Evolutionary conservation across 1,284 basidiomycete genomes (phyloP).

Genomic region (Pseudozyma pruni): DNA sequence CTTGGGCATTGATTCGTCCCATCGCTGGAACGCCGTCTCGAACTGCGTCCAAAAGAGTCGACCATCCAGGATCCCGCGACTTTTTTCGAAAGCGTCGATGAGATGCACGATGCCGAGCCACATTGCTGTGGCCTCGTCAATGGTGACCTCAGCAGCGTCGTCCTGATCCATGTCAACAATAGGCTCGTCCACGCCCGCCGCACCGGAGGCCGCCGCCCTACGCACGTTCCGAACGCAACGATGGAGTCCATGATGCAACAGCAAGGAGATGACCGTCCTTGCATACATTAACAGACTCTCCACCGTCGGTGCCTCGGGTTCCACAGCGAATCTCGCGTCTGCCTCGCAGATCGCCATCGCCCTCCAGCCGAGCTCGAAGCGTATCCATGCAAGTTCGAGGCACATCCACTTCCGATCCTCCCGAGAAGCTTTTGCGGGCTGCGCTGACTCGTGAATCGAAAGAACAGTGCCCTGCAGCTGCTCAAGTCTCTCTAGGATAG

Average conservation of each 20-base stretch:
- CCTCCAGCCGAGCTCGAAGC: conserved; percentile 57
- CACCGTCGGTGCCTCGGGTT: conserved; percentile 59
- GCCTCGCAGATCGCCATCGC: conserved; percentile 35
- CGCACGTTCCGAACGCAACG: conserved; percentile 30
- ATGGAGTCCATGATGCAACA: conserved; percentile 58
- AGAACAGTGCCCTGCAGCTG: conserved; percentile 32
- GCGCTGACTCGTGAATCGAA: conserved; percentile 3
- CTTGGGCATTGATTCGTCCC: conserved; percentile 69
- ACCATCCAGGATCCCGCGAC: conserved; percentile 19
- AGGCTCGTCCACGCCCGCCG: neutral
- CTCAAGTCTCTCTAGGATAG: conserved; percentile 23
- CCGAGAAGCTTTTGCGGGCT: neutral
- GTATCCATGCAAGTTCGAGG: conserved; percentile 53
- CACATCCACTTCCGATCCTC: conserved; percentile 21
- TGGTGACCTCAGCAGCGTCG: conserved; percentile 54
- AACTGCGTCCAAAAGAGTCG: conserved; percentile 50
- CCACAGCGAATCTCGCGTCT: conserved; percentile 20
- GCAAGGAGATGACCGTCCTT: conserved; percentile 49
- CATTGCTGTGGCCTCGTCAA: conserved; percentile 73
- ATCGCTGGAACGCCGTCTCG: conserved; percentile 48
- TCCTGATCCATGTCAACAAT: conserved; percentile 4
- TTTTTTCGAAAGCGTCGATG: conserved; percentile 37
- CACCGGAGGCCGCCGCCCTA: neutral
- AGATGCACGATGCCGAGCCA: conserved; percentile 83
- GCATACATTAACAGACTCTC: conserved; percentile 27